Conservation (phyloP, 1,284 basidiomycete genomes). For the Thecaphora frezii region DNA sequence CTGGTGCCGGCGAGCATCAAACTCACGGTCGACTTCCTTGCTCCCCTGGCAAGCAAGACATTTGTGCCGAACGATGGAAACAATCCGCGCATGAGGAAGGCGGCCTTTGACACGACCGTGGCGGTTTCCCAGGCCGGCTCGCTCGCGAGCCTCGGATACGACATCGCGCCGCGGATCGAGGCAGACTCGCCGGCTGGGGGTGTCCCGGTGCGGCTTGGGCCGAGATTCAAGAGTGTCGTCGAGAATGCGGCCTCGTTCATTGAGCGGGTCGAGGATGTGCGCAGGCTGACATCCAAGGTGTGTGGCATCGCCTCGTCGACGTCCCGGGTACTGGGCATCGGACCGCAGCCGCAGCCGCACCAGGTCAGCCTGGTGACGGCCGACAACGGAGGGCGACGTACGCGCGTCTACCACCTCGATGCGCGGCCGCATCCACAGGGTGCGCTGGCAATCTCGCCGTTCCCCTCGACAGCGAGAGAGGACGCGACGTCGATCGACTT, state of each 20-base stretch:
- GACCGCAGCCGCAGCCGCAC: constrained; percentile 16
- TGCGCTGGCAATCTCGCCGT: constrained; percentile 18
- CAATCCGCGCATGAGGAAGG: constrained; percentile 6
- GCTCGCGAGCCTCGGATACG: constrained; percentile 8
- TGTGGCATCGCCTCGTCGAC: constrained; percentile 31
- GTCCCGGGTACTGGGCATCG: constrained; percentile 15
- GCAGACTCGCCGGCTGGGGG: not conserved
- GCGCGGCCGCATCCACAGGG: constrained; percentile 21
- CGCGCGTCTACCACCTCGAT: constrained; percentile 22
- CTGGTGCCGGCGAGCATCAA: constrained; percentile 9
- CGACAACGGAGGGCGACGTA: constrained; percentile 5
- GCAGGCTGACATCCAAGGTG: constrained; percentile 24
- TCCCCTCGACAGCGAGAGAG: constrained; percentile 17
- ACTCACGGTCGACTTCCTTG: constrained; percentile 1
- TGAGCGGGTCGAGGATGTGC: constrained; percentile 23
- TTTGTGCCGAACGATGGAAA: constrained; percentile 10
- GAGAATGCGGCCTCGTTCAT: constrained; percentile 4
- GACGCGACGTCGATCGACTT: constrained; percentile 22
- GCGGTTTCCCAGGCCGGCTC: constrained; percentile 17
- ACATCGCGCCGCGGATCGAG: not conserved
- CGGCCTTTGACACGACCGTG: constrained; percentile 11
- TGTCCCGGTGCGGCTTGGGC: too few species aligned
- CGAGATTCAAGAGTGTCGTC: too few species aligned
- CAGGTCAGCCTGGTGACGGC: constrained; percentile 30
- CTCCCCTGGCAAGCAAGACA: constrained; percentile 3